Evolutionary conservation across 2,329 filamentous ascomycete species (phyloP), one percentile per base, ranked within the genome.

Genomic region (Fusarium kyushuense): DNA sequence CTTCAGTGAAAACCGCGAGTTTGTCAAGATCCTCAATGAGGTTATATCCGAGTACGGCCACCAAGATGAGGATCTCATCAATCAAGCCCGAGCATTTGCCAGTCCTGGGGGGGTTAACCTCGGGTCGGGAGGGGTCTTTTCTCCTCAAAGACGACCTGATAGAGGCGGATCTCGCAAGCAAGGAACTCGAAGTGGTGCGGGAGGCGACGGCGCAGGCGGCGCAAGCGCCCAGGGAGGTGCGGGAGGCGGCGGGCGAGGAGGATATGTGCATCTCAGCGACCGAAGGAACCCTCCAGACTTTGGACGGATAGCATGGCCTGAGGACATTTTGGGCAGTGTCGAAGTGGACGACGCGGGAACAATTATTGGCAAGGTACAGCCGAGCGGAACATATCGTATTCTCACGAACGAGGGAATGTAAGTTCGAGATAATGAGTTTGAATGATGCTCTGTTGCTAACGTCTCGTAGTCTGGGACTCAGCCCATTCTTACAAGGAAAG

Each of bases 321-420:
- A 91, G 72, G 89, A 92, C 72, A 92, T 92, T 36, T 80, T 92
- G 54, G 89, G 89, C 36, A 91, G 89, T 66, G 82, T 91, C 40
- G 86, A 90, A 74, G 89, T 91, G 7, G 83, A 90, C 73, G 82
- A 81, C 3, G 67, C 78, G 9, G 89, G 89, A 0, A 75, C 84
- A 29, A 85, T 90, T 52, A 79, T 89, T 27, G 87, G 87, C 23
- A 84, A 83, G 65, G 86, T 86, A 66, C 83, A 88, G 76, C 80
- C 83, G 2, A 89, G 87, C 64, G 87, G 87, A 16, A 90, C 87
- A 6, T 90, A 90, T 74, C 84, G 89, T 36, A 80, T 90, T 30
- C 72, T 91, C 52, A 91, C 89, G 1, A 87, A 88, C 52, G 84
- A 90, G 77, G 89, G 89, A 74, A 88, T 91, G 88, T 90, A 76